A percentile compares a stretch with the other conserved stretches of the same genome.
Evolutionary conservation across 2,329 filamentous ascomycete genomes (phyloP).

Genomic region (Pseudopyrenochaeta lycopersici): DNA sequence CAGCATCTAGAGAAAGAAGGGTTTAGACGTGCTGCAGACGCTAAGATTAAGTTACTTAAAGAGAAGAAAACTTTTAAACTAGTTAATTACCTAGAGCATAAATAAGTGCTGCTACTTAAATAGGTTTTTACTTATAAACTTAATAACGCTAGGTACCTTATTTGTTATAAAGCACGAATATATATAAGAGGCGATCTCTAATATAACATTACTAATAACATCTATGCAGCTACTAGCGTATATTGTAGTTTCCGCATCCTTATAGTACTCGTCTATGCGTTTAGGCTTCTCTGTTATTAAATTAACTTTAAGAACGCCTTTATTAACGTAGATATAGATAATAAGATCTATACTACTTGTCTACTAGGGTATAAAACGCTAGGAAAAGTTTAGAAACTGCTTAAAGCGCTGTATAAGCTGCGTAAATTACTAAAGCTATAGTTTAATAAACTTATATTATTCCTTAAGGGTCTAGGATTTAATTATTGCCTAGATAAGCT

Average conservation of each 20-base stretch:
- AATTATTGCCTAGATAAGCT: too few relatives aligned
- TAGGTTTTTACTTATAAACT: too few relatives aligned
- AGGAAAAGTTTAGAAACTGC: neutral
- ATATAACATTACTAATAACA: slow-evolving; percentile 1
- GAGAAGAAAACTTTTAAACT: too few relatives aligned
- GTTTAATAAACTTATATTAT: slow-evolving; percentile 6
- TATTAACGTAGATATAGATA: slow-evolving; percentile 12
- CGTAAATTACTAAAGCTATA: slow-evolving; percentile 13
- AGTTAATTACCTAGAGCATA: too few relatives aligned
- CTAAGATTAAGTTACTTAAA: too few relatives aligned
- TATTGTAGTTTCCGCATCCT: slow-evolving; percentile 10
- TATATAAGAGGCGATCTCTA: slow-evolving; percentile 19
- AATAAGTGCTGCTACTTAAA: too few relatives aligned
- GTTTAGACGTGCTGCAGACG: too few relatives aligned
- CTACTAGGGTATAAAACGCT: neutral
- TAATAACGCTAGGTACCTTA: neutral
- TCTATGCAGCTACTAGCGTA: slow-evolving; percentile 12
- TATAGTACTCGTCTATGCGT: slow-evolving; percentile 11
- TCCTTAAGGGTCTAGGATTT: too few relatives aligned
- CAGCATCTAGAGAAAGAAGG: too few relatives aligned
- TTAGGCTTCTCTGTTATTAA: slow-evolving; percentile 10
- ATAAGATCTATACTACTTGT: slow-evolving; percentile 8
- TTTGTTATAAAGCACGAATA: slow-evolving; percentile 14
- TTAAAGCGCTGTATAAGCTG: slow-evolving; percentile 11
- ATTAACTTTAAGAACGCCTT: slow-evolving; percentile 18